phyloP scores from a whole-genome alignment of 2,329 filamentous ascomycete species.

The Aspergillus pseudotamarii region DNA sequence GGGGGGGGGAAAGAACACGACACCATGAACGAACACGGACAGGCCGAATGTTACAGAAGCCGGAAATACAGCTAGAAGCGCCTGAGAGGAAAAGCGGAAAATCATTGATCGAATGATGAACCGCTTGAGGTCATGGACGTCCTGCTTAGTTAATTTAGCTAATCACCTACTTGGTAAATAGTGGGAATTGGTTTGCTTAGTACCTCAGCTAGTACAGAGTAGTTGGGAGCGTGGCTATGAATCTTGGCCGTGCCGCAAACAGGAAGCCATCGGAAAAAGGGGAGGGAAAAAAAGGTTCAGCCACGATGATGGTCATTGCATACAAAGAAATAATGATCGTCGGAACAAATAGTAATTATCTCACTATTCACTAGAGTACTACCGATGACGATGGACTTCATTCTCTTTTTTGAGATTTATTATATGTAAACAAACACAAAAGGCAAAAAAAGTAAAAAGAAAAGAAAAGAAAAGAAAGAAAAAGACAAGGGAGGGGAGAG shows the following conservation, averaged over 20 bases:
- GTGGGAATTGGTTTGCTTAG: background rate
- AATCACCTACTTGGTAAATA: background rate
- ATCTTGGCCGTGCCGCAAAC: constrained; percentile 3
- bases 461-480: background rate
- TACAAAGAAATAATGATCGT: background rate
- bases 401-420: background rate
- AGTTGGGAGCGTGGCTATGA: background rate
- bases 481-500: background rate
- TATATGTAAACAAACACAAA: background rate
- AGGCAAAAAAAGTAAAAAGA: background rate
- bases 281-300: background rate
- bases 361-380: background rate
- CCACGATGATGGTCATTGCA: constrained; percentile 5
- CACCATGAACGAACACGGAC: constrained; percentile 22
- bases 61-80: constrained; percentile 10
- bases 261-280: background rate
- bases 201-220: background rate
- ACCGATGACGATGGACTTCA: background rate
- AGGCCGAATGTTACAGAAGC: constrained; percentile 1
- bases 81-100: constrained; percentile 8
- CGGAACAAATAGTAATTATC: background rate
- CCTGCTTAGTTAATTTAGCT: background rate
- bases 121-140: background rate
- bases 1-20: constrained; percentile 4
- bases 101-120: background rate